phyloP scores from a whole-genome alignment of 2,329 filamentous ascomycete genomes.

The Exophiala sp. region DNA sequence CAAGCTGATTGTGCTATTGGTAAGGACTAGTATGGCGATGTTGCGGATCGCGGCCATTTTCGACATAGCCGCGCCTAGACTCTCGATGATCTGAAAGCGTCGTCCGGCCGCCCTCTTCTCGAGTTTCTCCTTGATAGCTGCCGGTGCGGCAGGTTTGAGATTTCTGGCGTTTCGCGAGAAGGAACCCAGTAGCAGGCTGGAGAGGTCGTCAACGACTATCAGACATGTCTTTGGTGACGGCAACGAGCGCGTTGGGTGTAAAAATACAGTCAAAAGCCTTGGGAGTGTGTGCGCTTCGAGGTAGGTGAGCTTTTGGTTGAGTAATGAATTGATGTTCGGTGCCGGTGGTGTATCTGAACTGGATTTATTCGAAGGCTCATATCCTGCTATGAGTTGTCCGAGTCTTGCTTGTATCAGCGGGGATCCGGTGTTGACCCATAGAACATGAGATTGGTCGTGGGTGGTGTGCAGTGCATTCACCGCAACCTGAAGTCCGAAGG shows the following conservation, averaged over 20 bases:
- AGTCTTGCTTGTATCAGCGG: slow-evolving; percentile 49
- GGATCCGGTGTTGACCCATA: slow-evolving; percentile 67
- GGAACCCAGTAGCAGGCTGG: slow-evolving; percentile 70
- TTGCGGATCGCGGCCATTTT: slow-evolving; percentile 71
- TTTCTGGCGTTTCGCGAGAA: slow-evolving; percentile 59
- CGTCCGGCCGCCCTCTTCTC: slow-evolving; percentile 48
- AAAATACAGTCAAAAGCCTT: slow-evolving; percentile 68
- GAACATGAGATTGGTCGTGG: slow-evolving; percentile 50
- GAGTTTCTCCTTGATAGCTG: slow-evolving; percentile 37
- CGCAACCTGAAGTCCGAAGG: slow-evolving; percentile 69
- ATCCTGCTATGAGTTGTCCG: slow-evolving; percentile 41
- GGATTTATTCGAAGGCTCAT: slow-evolving; percentile 8
- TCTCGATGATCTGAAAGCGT: slow-evolving; percentile 55
- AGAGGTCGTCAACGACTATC: slow-evolving; percentile 74
- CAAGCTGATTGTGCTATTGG: slow-evolving; percentile 79
- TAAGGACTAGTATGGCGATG: slow-evolving; percentile 70
- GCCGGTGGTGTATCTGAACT: slow-evolving; percentile 2
- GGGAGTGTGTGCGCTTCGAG: slow-evolving; percentile 58
- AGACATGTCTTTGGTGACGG: slow-evolving; percentile 63
- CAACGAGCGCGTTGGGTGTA: slow-evolving; percentile 61
- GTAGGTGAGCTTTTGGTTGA: slow-evolving; percentile 59
- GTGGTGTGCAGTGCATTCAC: slow-evolving; percentile 60
- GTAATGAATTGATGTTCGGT: slow-evolving; percentile 1
- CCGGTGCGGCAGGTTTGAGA: slow-evolving; percentile 25
- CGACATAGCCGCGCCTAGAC: slow-evolving; percentile 58